Base-by-base conservation (phyloP, 202 grass and related monocot species). In the Saccharum hybrid region DNA sequence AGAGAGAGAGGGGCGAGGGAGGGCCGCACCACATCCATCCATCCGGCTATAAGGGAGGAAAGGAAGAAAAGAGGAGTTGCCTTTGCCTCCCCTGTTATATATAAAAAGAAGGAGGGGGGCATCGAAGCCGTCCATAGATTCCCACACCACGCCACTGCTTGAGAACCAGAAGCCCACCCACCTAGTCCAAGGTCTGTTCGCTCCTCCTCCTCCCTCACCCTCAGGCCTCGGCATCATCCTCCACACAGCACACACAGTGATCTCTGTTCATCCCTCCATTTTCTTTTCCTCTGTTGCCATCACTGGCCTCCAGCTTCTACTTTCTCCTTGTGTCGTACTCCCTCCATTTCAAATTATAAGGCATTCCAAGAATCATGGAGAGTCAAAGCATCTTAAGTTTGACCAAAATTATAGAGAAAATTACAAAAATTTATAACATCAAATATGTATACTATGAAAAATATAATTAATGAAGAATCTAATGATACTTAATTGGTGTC, bases 111-210 rank as follows among this genome's bases (percentile, higher is more conserved):
- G 31, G 33, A 4, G 3, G 33, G 66, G 75, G 6, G 48, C 75
- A 4, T 7, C 36, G 75, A 56, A 62, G 64, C 10, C 63, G 10
- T 37, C 28, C 43, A 3, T 67, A 83, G 61, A 86, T 79, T 43
- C 74, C 21, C 76, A 61, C 38, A n/a, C 61, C 57, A 18, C 72
- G 72, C 52, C 78, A 52, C 63, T 83, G 60, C 23, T 61, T 30
- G 23, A n/a, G 80, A 64, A 77, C 21, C 16, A 19, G 74, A 83
- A 79, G 54, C 79, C 72, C 71, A 75, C 74, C 34, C 46, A 76
- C 52, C 45, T 16, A 5, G 15, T 80, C 68, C 70, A 89, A 90
- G 88, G 88, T 86, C 79, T 41, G 83, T 90, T 13, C 28, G 60
- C 33, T 8, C 13, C 3, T 41, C 21, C 6, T 8, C 40, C 52